Evolutionary conservation across 768 basidiomycete genomes (phyloP).

Genomic region (Pseudohyphozyma bogoriensis): DNA sequence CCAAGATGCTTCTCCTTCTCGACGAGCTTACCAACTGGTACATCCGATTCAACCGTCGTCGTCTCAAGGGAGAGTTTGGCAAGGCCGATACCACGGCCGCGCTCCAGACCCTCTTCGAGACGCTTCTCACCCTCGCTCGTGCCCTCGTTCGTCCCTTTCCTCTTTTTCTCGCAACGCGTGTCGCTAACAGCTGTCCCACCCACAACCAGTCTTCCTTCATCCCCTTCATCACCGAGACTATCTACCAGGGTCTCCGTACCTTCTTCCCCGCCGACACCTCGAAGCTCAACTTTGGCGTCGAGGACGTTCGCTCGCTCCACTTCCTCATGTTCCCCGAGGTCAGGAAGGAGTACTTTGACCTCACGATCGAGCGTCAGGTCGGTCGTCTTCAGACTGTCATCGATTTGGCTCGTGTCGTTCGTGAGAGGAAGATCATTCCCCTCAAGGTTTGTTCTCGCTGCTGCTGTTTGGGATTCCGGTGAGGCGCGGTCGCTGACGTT

Average conservation of each 20-base stretch:
- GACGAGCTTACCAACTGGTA: constrained; percentile 99
- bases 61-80: constrained; percentile 90
- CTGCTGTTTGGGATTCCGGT: constrained; percentile 36
- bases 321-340: constrained; percentile 89
- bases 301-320: constrained; percentile 83
- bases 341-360: constrained; percentile 90
- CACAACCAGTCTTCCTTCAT: constrained; percentile 98
- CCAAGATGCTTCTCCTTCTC: constrained; percentile 79
- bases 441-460: constrained; percentile 57
- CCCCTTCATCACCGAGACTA: constrained; percentile 91
- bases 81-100: constrained; percentile 75
- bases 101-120: constrained; percentile 90
- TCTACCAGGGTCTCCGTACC: constrained; percentile 80
- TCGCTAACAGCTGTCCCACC: constrained; percentile 74
- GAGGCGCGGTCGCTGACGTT: constrained; percentile 52
- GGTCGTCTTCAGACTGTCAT: constrained; percentile 91
- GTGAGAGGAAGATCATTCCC: constrained; percentile 74
- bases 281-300: constrained; percentile 42
- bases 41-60: constrained; percentile 93
- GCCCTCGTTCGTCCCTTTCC: constrained; percentile 65
- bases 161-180: too few species aligned
- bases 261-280: constrained; percentile 69
- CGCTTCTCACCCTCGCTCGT: constrained; percentile 81
- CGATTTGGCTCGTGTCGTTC: constrained; percentile 75
- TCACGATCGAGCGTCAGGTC: constrained; percentile 84